These are phyloP conservation scores for Fusarium cyanostomum DNA, from an alignment of 2,329 filamentous ascomycete genomes.

Conservation along the genomic window DNA sequence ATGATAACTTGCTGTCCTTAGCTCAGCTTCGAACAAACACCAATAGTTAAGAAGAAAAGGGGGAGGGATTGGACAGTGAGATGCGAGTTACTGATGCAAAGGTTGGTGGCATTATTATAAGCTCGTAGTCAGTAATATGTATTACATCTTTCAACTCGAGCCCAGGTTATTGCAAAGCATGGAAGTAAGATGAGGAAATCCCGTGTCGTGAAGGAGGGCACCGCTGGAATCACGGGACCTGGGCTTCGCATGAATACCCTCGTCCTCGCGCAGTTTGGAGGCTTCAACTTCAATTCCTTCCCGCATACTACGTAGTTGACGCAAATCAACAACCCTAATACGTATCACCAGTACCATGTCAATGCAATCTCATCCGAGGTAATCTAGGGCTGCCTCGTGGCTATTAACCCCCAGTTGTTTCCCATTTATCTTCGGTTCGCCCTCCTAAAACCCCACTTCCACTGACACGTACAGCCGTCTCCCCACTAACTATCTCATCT, in stretches of 20 bases:
- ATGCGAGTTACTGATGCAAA: slow-evolving; percentile 19
- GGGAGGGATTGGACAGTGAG: slow-evolving; percentile 15
- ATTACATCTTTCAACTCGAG: too few species aligned
- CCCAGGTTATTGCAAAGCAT: slow-evolving; percentile 5
- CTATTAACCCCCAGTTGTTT: slow-evolving; percentile 14
- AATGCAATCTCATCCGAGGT: slow-evolving; percentile 6
- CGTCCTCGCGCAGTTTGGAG: not conserved
- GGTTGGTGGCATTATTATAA: slow-evolving; percentile 8
- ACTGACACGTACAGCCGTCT: slow-evolving; percentile 20
- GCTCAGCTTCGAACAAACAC: slow-evolving; percentile 13
- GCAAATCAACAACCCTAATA: slow-evolving; percentile 17
- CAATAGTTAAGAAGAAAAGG: slow-evolving; percentile 4
- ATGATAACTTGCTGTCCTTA: slow-evolving; percentile 9
- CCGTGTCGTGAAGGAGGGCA: not conserved
- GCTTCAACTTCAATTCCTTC: slow-evolving; percentile 1
- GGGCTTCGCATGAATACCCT: slow-evolving; percentile 17
- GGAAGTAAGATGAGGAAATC: slow-evolving; percentile 24
- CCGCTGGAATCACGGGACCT: slow-evolving; percentile 8
- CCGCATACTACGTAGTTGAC: not conserved
- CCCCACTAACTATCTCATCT: slow-evolving; percentile 11
- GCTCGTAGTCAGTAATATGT: not conserved
- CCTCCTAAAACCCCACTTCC: slow-evolving; percentile 17
- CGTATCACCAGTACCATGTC: not conserved
- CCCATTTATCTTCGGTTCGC: slow-evolving; percentile 2
- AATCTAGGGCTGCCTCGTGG: slow-evolving; percentile 14